Evolutionary conservation across 352 stramenopile genomes (phyloP), one percentile per base, ranked within the genome.

Genomic region (Phytophthora syringae): DNA sequence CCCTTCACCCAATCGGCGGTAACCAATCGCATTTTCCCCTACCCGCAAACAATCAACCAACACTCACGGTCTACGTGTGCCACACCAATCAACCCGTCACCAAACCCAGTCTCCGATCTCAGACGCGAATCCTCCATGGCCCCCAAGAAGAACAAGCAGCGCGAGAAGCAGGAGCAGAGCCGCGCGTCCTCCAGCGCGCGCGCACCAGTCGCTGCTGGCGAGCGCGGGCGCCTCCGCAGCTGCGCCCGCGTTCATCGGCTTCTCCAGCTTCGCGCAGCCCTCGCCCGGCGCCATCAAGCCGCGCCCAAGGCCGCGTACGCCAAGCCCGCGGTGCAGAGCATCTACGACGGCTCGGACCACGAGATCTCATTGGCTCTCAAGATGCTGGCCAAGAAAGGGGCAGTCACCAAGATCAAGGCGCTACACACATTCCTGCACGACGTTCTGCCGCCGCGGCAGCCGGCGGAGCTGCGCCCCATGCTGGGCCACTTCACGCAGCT

Each of bases 121-220:
- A 42, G 6, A 42, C 13, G 36, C 36, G 15, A 45, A 21, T 44
- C 49, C 21, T 27, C 11, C 5, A 82, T 82, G 74, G 51, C 66
- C 20, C 79, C 80, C 48, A 90, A 89, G 80, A 92, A 88, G 67
- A 96, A 92, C 77, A 94, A 94, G 70, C 88, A 96, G 77, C 85
- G 85, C 67, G 88, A 96, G 71, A 92, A 92, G 63, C 81, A 89
- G 51, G 88, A 93, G 72, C 82, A 94, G 67, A 91, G 72, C 54
- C 81, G 82, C 40, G 88, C 88, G 44, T 93, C 88, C 9, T 96
- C 88, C 10, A 92, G 86, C 45, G 74, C 84, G 87, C 39, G 86
- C 86, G n/a, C 82, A 91, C 43, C 72, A 91, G 63, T 74, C 72
- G 25, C 72, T 94, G 21, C 60, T 86, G 32, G 60, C 74, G 12